A percentile compares a stretch with the other conserved stretches of the same genome.
Evolutionary conservation across 495 filamentous ascomycete species (phyloP).

Genomic region (Cercophora newfieldiana): DNA sequence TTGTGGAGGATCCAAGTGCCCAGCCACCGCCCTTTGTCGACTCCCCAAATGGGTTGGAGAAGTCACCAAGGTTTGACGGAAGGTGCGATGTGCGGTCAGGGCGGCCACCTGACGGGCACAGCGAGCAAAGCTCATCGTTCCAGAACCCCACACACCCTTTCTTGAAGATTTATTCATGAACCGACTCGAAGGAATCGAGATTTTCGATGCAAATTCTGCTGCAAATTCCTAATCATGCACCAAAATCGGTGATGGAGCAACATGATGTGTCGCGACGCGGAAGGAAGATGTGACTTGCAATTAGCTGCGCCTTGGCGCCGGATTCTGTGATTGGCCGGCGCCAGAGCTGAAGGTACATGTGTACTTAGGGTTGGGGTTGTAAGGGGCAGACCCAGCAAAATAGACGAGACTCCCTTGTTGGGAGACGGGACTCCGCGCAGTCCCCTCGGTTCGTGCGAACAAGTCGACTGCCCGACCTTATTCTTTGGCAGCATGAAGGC

Average conservation of each 20-base stretch:
- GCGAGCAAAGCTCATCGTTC: too few species aligned
- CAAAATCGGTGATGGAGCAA: background rate
- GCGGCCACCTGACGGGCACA: background rate
- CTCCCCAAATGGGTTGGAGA: slow-evolving; percentile 7
- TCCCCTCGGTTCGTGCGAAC: slow-evolving; percentile 38
- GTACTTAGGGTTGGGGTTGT: slow-evolving; percentile 36
- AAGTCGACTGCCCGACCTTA: slow-evolving; percentile 39
- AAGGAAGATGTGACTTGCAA: slow-evolving; percentile 7
- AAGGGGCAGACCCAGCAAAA: slow-evolving; percentile 19
- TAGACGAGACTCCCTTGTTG: slow-evolving; percentile 31
- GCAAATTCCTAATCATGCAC: too few species aligned
- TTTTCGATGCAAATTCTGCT: too few species aligned
- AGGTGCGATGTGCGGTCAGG: background rate
- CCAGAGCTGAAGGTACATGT: slow-evolving; percentile 18
- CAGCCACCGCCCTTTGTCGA: slow-evolving; percentile 5
- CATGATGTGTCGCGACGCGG: background rate
- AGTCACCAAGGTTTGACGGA: background rate
- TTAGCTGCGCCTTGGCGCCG: slow-evolving; percentile 11
- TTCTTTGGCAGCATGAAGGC: slow-evolving; percentile 42
- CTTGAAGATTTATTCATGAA: too few species aligned
- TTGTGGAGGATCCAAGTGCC: background rate
- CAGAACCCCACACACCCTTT: too few species aligned
- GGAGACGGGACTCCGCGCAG: slow-evolving; percentile 34
- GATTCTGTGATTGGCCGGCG: slow-evolving; percentile 15
- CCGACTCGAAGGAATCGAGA: too few species aligned